phyloP scores from a whole-genome alignment of 345 rosid species.

The Cardamine resedifolia region DNA sequence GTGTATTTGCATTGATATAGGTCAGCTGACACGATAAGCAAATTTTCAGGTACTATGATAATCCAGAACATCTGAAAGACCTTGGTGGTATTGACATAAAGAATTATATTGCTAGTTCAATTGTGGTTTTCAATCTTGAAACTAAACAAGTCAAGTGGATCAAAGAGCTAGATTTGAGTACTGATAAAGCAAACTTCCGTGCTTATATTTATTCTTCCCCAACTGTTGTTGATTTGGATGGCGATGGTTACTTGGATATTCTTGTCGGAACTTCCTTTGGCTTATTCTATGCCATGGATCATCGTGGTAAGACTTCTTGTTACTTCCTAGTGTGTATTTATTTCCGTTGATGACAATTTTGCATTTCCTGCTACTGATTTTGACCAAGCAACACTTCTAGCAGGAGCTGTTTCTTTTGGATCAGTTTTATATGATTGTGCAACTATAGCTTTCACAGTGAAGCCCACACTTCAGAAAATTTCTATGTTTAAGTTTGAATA shows the following conservation, averaged over 20 bases:
- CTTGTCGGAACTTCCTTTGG: conserved; percentile 98
- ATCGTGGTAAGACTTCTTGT: conserved; percentile 62
- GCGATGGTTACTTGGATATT: conserved; percentile 97
- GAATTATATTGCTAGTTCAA: conserved; percentile 84
- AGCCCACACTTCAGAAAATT: neutral
- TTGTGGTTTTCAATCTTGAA: conserved; percentile 94
- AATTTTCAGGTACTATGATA: conserved; percentile 81
- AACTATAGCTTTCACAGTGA: conserved; percentile 6
- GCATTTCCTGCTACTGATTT: neutral
- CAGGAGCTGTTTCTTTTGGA: neutral
- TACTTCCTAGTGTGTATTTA: neutral
- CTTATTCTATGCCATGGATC: conserved; percentile 93
- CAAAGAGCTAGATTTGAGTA: conserved; percentile 79
- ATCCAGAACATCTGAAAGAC: conserved; percentile 84
- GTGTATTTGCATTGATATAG: conserved; percentile 16
- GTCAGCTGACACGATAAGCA: conserved; percentile 14
- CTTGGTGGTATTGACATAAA: conserved; percentile 83
- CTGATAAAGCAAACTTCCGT: conserved; percentile 62
- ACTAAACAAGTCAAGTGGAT: conserved; percentile 98
- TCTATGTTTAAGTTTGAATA: neutral
- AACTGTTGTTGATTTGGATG: conserved; percentile 96
- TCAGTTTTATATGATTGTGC: neutral
- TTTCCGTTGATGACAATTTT: neutral
- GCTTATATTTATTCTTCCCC: conserved; percentile 96
- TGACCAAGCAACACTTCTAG: conserved; percentile 7